These are phyloP conservation scores for Aspergillus funiculosus DNA, from an alignment of 495 filamentous ascomycete genomes.

Conservation along the genomic window DNA sequence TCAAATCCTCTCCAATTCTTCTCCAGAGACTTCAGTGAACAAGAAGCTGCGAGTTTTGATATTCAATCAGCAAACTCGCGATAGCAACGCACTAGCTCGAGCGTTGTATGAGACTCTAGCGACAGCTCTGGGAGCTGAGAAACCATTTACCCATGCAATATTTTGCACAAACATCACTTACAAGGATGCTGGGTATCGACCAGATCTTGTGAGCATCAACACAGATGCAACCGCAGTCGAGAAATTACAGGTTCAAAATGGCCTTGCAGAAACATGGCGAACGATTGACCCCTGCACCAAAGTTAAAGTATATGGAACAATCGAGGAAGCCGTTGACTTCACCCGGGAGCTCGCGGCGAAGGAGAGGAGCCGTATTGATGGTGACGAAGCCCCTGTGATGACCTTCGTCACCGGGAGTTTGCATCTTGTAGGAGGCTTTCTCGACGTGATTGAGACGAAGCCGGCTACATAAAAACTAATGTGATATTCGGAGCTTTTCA, in stretches of 20 bases:
- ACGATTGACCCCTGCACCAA: constrained; percentile 55
- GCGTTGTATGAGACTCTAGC: constrained; percentile 63
- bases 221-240: constrained; percentile 61
- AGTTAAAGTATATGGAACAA: constrained; percentile 63
- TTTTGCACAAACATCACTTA: constrained; percentile 90
- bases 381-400: constrained; percentile 41
- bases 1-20: constrained; percentile 45
- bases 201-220: constrained; percentile 74
- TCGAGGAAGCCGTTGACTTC: constrained; percentile 77
- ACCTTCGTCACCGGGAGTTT: constrained; percentile 75
- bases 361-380: constrained; percentile 25
- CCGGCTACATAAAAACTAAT: too few relatives aligned
- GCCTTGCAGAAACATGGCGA: constrained; percentile 67
- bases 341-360: constrained; percentile 50
- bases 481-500: too few relatives aligned
- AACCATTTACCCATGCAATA: constrained; percentile 69
- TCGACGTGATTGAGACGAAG: constrained; percentile 69
- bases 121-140: constrained; percentile 44
- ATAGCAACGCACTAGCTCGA: constrained; percentile 59
- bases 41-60: constrained; percentile 61
- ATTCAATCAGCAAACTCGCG: constrained; percentile 92
- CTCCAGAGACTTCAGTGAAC: constrained; percentile 33
- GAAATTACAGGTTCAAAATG: constrained; percentile 65
- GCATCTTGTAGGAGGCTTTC: constrained; percentile 76
- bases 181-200: constrained; percentile 58